Evolutionary conservation across 2,329 filamentous ascomycete species (phyloP), one percentile per base, ranked within the genome.

Genomic region (Metarhizium rileyi): DNA sequence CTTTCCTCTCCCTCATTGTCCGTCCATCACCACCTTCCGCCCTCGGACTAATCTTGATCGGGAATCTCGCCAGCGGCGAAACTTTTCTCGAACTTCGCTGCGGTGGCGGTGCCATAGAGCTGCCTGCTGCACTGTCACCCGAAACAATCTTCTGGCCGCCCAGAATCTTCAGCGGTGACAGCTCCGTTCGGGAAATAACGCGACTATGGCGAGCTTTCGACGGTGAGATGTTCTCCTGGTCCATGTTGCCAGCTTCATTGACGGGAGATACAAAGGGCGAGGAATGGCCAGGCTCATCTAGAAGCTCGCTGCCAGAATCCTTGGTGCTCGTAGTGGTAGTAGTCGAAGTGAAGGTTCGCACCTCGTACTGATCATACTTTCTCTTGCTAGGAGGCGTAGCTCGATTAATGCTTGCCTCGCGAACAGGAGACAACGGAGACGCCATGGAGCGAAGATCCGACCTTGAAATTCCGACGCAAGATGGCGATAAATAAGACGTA

Each of bases 151-250:
- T 57, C 52, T 65, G 62, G 36, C 65, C 66, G 28, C 69, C 61
- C 33, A 81, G 67, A 45, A 81, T 77, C 66, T 77, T 78, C 33
- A 81, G 68, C 36, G 78, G 78, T 46, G 78, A 78, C 28, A 80
- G 71, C 56, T 77, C 77, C 50, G 66, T 72, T 50, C 78, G 77
- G 30, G 78, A 79, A 48, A 80, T 65, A 55, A 81, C 73, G 53
- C 78, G 73, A 22, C 76, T 79, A 52, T 75, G 71, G 44, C 75
- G 72, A 55, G 65, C 61, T 57, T 76, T 76, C 45, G 67, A 66
- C 10, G 73, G 70, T 40, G 71, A 71, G 35, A 67, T 54, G 61
- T 78, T 73, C 60, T 77, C 71, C 57, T 76, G 69, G 53, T 69
- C 68, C 30, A 57, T 52, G 25, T 52, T 52, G 8, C 48, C 48